phyloP scores from a whole-genome alignment of 208 protist species.

The Endotrypanum monterogeii region DNA sequence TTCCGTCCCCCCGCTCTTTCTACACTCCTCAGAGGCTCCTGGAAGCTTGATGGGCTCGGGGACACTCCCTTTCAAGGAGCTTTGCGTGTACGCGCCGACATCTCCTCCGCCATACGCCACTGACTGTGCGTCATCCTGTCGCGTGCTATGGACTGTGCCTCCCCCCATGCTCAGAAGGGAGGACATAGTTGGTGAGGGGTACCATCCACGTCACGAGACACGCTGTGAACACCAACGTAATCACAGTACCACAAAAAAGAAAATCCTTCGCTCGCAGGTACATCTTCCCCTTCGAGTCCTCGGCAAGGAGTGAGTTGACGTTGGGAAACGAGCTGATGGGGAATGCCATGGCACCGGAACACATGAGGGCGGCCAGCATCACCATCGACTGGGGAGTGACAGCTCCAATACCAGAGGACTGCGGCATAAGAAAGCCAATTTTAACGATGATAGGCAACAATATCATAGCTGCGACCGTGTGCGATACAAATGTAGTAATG shows the following conservation, averaged over 20 bases:
- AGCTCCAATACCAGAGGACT: constrained; percentile 47
- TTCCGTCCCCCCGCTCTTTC: background rate
- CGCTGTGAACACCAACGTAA: constrained; percentile 67
- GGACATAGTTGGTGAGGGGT: constrained; percentile 69
- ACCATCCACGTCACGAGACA: constrained; percentile 88
- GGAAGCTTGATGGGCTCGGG: background rate
- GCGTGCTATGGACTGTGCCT: background rate
- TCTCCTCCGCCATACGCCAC: no score
- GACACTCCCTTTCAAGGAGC: background rate
- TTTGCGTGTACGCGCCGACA: background rate
- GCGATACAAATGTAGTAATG: constrained; percentile 92
- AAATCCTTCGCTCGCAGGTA: constrained; percentile 93
- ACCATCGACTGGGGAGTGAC: constrained; percentile 81
- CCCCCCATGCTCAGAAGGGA: constrained; percentile 21
- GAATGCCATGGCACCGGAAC: constrained; percentile 93
- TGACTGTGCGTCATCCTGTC: background rate
- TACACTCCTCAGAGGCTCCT: background rate
- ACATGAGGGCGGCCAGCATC: constrained; percentile 88
- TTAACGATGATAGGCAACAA: constrained; percentile 92
- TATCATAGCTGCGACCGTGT: constrained; percentile 94
- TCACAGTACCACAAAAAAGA: constrained; percentile 75
- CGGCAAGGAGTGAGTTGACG: constrained; percentile 89
- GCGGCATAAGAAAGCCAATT: constrained; percentile 84
- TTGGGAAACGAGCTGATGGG: constrained; percentile 96
- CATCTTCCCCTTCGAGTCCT: constrained; percentile 81